Base-by-base conservation (phyloP, 129 eudicot genomes). In the Glebionis coronaria region DNA sequence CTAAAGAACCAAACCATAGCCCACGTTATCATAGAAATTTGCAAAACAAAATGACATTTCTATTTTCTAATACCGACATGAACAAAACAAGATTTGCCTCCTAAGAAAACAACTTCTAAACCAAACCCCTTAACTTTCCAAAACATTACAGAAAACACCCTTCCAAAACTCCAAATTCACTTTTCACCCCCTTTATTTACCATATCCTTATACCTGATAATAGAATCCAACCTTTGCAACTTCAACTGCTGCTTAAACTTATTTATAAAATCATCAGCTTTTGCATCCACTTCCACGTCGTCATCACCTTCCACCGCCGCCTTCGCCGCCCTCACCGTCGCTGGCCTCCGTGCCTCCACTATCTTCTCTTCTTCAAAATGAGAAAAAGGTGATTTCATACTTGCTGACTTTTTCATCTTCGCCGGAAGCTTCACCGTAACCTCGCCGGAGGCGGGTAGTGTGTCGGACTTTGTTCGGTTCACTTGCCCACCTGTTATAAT, bases 261-360 rank as follows among this genome's bases (percentile, higher is more conserved):
- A 86, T 82, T 84, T 45, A 93, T 93, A 68, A 89, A 93, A 69
- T 86, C 95, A 71, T 93, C 99, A 12, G 99, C 99, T 42, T 68
- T 86, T 0, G 92, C 90, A 63, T 93, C 99, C 5, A 93, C 99
- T 69, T 82, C 98, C 18, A 63, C 79, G 65, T 84, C 98, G 5
- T 15, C 79, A 63, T 84, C 98, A 10, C 14, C 76, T 6, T 75
- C 95, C 5, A 71, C 79, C 56, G 77, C 74, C 55, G 73, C 8
- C 60, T 68, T 52, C 82, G 67, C 45, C 82, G 84, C 95, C 76
- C 78, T 87, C 73, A 80, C 84, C 2, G 97, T 84, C 55, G 80
- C 87, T 74, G 95, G 97, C 77, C 97, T 79, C 18, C 87, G 75
- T 57, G 74, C 84, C 81, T 83, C 98, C 65, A 82, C 87, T 15